These are phyloP conservation scores for Caryopteris hybrid DNA, from an alignment of 305 asterid genomes.

Conservation along the genomic window DNA sequence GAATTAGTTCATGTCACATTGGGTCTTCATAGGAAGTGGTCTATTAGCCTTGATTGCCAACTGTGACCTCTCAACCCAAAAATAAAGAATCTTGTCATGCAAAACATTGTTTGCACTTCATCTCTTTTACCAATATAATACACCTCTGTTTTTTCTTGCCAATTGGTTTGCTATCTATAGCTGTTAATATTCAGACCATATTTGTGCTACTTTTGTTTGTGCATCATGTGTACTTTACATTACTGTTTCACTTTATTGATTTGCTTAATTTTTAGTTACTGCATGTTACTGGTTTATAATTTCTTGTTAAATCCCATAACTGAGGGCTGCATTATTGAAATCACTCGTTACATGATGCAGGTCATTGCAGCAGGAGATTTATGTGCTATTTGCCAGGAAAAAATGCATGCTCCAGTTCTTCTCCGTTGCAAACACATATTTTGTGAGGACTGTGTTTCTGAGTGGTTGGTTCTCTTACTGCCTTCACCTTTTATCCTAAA, in stretches of 20 bases:
- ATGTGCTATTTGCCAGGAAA: slow-evolving; percentile 87
- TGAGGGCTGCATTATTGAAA: background rate
- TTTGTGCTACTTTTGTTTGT: slow-evolving; percentile 5
- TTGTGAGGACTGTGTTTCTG: slow-evolving; percentile 71
- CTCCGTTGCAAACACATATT: slow-evolving; percentile 74
- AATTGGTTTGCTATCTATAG: background rate
- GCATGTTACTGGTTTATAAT: background rate
- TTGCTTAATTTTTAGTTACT: background rate
- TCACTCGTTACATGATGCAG: slow-evolving; percentile 32
- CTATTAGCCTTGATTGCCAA: background rate
- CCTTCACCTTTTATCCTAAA: background rate
- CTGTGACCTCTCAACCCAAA: no score
- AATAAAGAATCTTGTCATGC: no score
- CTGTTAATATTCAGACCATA: background rate
- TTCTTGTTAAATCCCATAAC: background rate
- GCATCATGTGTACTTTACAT: background rate
- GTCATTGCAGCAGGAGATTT: slow-evolving; percentile 67
- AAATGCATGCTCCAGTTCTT: slow-evolving; percentile 65
- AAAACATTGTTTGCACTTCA: background rate
- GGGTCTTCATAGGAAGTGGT: no score
- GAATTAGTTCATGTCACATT: background rate
- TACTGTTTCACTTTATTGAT: background rate
- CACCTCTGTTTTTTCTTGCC: background rate
- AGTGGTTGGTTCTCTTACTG: slow-evolving; percentile 40
- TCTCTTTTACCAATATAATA: no score